A percentile compares a stretch with the other conserved stretches of the same genome.
Evolutionary conservation across 2,329 filamentous ascomycete species (phyloP).

Genomic region (Bipolaris bicolor): DNA sequence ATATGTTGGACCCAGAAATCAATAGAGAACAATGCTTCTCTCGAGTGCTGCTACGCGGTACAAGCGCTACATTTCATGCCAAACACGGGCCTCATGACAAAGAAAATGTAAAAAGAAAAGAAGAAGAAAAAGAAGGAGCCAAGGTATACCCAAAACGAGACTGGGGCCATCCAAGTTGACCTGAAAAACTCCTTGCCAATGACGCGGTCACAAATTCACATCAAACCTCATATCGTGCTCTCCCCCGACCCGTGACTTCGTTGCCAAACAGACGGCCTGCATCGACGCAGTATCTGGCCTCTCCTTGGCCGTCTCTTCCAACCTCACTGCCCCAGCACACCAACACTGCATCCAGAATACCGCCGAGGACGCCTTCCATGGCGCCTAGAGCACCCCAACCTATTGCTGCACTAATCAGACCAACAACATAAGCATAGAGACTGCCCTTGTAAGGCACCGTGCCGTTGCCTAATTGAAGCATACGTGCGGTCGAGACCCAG

Average conservation of each 20-base stretch:
- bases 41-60: neutral
- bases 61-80: neutral
- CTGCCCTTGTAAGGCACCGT: constrained; percentile 67
- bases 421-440: constrained; percentile 92
- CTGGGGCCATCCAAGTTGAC: neutral
- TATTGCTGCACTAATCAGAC: constrained; percentile 89
- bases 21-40: neutral
- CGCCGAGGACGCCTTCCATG: constrained; percentile 86
- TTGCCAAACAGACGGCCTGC: constrained; percentile 85
- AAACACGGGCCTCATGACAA: neutral
- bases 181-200: neutral
- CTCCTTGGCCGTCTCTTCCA: constrained; percentile 61
- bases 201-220: neutral
- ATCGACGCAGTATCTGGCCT: constrained; percentile 84
- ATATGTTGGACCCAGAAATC: neutral
- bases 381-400: constrained; percentile 92
- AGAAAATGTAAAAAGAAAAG: neutral
- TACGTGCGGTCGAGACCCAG: constrained; percentile 92
- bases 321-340: constrained; percentile 93
- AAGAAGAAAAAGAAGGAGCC: neutral
- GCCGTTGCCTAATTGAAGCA: constrained; percentile 67
- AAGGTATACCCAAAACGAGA: constrained; percentile 18
- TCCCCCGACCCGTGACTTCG: constrained; percentile 32
- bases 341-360: constrained; percentile 85
- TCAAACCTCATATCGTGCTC: constrained; percentile 39